Conservation (phyloP, 441 rosid genomes). For the Erodium moschatum region DNA sequence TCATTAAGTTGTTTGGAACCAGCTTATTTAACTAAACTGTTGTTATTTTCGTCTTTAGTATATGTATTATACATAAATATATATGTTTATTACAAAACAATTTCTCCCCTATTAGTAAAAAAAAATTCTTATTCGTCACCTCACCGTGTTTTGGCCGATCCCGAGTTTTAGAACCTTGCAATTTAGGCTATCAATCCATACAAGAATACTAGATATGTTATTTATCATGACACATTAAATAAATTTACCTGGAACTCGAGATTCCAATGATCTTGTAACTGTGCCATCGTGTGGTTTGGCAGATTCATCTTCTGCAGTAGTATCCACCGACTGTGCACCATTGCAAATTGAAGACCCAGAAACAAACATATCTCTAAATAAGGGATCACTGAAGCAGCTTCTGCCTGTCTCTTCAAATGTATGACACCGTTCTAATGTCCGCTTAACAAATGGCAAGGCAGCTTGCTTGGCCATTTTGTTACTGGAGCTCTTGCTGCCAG, state of each 20-base stretch:
- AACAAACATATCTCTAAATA: slow-evolving; percentile 52
- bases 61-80: too few relatives aligned
- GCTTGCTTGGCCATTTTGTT: slow-evolving; percentile 82
- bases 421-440: slow-evolving; percentile 58
- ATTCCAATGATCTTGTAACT: slow-evolving; percentile 29
- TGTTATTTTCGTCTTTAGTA: too few relatives aligned
- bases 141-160: too few relatives aligned
- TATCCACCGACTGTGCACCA: slow-evolving; percentile 22
- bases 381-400: slow-evolving; percentile 76
- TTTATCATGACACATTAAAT: too few relatives aligned
- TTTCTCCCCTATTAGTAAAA: too few relatives aligned
- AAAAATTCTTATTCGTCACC: too few relatives aligned
- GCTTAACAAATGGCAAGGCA: slow-evolving; percentile 64
- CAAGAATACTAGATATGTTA: too few relatives aligned
- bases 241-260: slow-evolving; percentile 34
- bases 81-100: too few relatives aligned
- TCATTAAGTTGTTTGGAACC: too few relatives aligned
- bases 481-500: slow-evolving; percentile 44
- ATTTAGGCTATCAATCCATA: not conserved
- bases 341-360: slow-evolving; percentile 33
- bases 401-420: slow-evolving; percentile 71
- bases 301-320: slow-evolving; percentile 41
- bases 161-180: too few relatives aligned
- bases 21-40: too few relatives aligned
- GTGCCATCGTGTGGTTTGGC: slow-evolving; percentile 26